Conservation (phyloP, 2,329 filamentous ascomycete genomes). For the Xenoacremonium recifei region DNA sequence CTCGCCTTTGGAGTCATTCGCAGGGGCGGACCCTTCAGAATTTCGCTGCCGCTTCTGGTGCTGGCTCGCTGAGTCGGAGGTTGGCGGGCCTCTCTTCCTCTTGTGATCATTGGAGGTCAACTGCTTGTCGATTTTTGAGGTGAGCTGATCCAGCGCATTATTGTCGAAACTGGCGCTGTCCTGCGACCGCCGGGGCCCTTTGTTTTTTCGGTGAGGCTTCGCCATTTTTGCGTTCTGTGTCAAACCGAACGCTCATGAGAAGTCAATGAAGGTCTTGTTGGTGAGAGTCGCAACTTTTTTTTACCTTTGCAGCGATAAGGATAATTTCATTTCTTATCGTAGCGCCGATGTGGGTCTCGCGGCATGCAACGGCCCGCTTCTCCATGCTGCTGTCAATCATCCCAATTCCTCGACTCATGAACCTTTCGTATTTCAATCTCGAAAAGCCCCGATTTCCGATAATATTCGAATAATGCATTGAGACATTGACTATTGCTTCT, state of each 20-base stretch:
- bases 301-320: no score
- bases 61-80: conserved; percentile 31
- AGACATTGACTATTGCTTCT: no score
- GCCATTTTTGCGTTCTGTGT: conserved; percentile 23
- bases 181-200: conserved; percentile 24
- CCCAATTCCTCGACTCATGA: no score
- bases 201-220: conserved; percentile 38
- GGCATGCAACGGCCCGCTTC: conserved; percentile 4
- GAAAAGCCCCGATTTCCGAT: no score
- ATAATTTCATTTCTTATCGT: conserved; percentile 18
- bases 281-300: conserved; percentile 23
- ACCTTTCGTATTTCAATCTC: no score
- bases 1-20: conserved; percentile 25
- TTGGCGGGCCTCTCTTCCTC: conserved; percentile 42
- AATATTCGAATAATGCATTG: no score
- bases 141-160: conserved; percentile 50
- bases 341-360: conserved; percentile 6
- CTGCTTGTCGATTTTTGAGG: conserved; percentile 55
- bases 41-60: conserved; percentile 39
- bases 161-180: conserved; percentile 42
- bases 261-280: conserved; percentile 17
- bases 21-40: conserved; percentile 18
- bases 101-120: conserved; percentile 44
- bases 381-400: no score
- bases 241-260: conserved; percentile 15